Percentiles rank a stretch among this genome's conserved stretches.
Conservation (phyloP, 164 flowering plant genomes). For the Vitis riparia region DNA sequence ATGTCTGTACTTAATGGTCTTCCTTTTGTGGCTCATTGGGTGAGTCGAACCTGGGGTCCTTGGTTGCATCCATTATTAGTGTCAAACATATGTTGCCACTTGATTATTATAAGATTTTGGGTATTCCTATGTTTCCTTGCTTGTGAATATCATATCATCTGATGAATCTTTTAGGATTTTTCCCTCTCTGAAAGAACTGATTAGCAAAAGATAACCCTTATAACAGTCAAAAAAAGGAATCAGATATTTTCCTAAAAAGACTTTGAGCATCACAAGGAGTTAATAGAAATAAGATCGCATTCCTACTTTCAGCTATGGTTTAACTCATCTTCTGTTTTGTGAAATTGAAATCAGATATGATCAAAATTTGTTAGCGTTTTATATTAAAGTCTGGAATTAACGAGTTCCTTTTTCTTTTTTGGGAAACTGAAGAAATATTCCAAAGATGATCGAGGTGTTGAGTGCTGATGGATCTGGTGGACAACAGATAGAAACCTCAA, state of each 20-base stretch:
- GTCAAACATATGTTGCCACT: too few species aligned
- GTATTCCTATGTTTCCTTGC: not conserved
- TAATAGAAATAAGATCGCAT: not conserved
- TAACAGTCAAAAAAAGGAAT: too few species aligned
- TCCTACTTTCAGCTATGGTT: not conserved
- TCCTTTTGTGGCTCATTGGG: too few species aligned
- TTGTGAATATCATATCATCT: not conserved
- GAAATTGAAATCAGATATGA: not conserved
- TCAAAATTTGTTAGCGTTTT: not conserved
- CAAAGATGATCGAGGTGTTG: conserved; percentile 75
- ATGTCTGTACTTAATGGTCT: too few species aligned
- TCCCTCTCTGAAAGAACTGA: not conserved
- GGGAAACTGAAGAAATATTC: conserved; percentile 53
- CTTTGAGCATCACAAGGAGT: too few species aligned
- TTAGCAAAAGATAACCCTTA: not conserved
- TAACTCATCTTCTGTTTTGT: not conserved
- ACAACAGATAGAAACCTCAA: conserved; percentile 66
- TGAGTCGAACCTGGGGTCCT: too few species aligned
- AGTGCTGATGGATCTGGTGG: conserved; percentile 81
- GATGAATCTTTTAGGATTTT: not conserved
- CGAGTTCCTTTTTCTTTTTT: not conserved
- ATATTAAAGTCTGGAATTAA: conserved; percentile 1
- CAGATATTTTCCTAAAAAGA: too few species aligned
- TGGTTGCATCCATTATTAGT: too few species aligned
- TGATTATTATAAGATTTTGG: not conserved